Evolutionary conservation across 495 filamentous ascomycete genomes (phyloP).

Genomic region (Pseudomonodictys pantanalensis): DNA sequence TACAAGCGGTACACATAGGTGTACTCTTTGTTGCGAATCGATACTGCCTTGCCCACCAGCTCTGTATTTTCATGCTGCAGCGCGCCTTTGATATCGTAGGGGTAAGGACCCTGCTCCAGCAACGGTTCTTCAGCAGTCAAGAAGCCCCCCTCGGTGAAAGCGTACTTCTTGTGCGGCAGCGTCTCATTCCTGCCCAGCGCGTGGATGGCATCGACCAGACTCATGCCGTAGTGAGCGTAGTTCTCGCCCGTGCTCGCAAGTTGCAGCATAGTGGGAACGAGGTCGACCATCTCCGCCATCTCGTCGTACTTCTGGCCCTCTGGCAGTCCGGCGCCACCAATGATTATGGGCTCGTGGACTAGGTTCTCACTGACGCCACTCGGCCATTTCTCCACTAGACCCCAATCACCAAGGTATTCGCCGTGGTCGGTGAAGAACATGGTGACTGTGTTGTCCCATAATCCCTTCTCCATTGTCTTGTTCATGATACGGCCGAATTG

Average conservation of each 20-base stretch:
- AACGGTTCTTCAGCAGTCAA: conserved; percentile 34
- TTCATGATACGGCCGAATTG: background rate
- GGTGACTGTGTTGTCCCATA: background rate
- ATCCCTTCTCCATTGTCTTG: background rate
- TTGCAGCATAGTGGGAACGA: conserved; percentile 38
- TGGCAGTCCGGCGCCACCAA: conserved; percentile 36
- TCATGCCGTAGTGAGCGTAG: conserved; percentile 28
- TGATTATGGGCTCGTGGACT: conserved; percentile 36
- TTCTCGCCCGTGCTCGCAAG: conserved; percentile 31
- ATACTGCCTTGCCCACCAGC: conserved; percentile 36
- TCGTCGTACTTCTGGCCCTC: conserved; percentile 25
- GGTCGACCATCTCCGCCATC: conserved; percentile 40
- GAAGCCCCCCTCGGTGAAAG: conserved; percentile 37
- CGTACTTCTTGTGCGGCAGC: conserved; percentile 29
- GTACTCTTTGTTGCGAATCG: conserved; percentile 29
- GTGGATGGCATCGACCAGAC: conserved; percentile 17
- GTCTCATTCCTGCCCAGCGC: conserved; percentile 24
- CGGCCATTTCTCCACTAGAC: conserved; percentile 36
- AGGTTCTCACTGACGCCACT: conserved; percentile 36
- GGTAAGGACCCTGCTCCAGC: conserved; percentile 35
- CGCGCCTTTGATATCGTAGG: conserved; percentile 37
- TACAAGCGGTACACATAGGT: conserved; percentile 37
- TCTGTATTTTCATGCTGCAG: conserved; percentile 38
- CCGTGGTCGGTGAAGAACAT: background rate
- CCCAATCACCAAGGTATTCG: background rate